A percentile compares a stretch with the other conserved stretches of the same genome.
Conservation (phyloP, 345 rosid genomes). For the Gossypioides kirkii region DNA sequence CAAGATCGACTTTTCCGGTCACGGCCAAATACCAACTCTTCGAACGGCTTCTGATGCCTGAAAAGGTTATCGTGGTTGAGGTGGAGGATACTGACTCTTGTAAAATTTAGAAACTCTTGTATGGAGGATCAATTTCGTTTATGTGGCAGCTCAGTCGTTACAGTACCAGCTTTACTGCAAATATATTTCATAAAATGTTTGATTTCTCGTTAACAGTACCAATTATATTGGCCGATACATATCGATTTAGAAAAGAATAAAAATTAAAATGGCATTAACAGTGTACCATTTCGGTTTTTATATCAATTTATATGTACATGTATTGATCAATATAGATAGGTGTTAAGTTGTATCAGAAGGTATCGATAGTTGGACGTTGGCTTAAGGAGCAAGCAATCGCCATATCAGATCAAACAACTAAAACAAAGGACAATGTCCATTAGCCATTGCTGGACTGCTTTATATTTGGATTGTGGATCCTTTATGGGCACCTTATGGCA, state of each 20-base stretch:
- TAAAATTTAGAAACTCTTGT: not conserved
- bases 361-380: not conserved
- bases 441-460: conserved; percentile 5
- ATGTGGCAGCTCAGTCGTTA: not conserved
- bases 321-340: not conserved
- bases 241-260: not conserved
- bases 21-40: conserved; percentile 69
- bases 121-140: conserved; percentile 1
- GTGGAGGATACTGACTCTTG: not conserved
- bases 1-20: conserved; percentile 80
- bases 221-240: not conserved
- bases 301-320: not conserved
- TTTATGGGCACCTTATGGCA: conserved; percentile 5
- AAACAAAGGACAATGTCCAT: not conserved
- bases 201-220: not conserved
- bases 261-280: not conserved
- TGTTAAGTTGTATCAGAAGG: not conserved
- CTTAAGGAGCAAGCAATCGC: conserved; percentile 6
- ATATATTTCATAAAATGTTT: not conserved
- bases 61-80: not conserved
- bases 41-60: conserved; percentile 40
- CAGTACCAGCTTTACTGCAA: conserved; percentile 5
- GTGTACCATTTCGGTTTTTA: not conserved
- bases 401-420: not conserved
- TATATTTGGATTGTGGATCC: conserved; percentile 9